Conservation (phyloP, 495 filamentous ascomycete genomes). For the Corynascus novoguineensis region DNA sequence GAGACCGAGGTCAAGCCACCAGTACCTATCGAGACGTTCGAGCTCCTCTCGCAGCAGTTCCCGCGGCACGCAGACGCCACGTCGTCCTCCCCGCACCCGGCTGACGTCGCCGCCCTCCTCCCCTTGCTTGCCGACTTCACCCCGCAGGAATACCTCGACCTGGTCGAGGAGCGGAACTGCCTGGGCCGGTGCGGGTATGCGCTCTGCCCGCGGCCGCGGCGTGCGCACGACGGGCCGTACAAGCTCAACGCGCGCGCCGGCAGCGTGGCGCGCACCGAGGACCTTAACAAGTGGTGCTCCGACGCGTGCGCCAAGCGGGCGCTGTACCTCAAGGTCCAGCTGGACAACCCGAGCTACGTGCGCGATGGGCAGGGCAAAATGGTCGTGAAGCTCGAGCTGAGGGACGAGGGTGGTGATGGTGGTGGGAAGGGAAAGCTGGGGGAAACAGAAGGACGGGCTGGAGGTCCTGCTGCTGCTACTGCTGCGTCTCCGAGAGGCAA, state of each 20-base stretch:
- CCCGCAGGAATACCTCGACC: conserved; percentile 76
- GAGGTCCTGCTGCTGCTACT: background rate
- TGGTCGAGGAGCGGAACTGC: conserved; percentile 82
- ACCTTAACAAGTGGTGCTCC: conserved; percentile 84
- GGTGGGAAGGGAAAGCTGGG: conserved; percentile 1
- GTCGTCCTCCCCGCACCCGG: conserved; percentile 52
- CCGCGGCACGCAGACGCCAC: conserved; percentile 54
- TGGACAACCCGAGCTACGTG: conserved; percentile 42
- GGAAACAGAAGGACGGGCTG: background rate
- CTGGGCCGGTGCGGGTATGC: conserved; percentile 74
- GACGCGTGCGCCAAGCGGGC: conserved; percentile 70
- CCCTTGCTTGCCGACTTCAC: conserved; percentile 62
- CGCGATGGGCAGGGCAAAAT: conserved; percentile 18
- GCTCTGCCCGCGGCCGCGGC: conserved; percentile 50
- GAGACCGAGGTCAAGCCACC: conserved; percentile 62
- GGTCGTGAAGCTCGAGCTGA: conserved; percentile 38
- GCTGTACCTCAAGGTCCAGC: conserved; percentile 79
- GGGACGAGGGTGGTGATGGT: conserved; percentile 28
- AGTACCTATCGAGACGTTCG: conserved; percentile 49
- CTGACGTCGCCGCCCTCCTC: conserved; percentile 56
- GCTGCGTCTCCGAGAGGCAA: background rate
- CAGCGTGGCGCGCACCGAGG: conserved; percentile 50
- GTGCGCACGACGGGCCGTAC: conserved; percentile 16
- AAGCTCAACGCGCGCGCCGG: conserved; percentile 10
- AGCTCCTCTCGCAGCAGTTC: conserved; percentile 61